These are phyloP conservation scores for Hansenula anomala DNA, from an alignment of 1,139 yeast genomes.

Conservation along the genomic window DNA sequence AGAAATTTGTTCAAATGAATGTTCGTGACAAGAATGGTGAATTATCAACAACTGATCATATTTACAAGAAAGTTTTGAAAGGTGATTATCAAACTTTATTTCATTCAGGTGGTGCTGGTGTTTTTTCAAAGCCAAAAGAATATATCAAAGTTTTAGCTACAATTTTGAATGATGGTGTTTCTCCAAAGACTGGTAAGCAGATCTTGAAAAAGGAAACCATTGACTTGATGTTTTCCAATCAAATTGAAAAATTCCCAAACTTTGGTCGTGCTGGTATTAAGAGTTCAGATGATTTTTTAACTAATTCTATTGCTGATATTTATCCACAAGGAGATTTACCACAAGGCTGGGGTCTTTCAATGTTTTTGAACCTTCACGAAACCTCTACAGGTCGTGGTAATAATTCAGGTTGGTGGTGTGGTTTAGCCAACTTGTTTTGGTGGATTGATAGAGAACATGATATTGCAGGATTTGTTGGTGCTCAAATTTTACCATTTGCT, in stretches of 20 bases:
- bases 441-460: constrained; percentile 33
- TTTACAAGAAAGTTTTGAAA: constrained; percentile 7
- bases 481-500: constrained; percentile 28
- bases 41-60: constrained; percentile 7
- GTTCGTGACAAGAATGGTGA: constrained; percentile 12
- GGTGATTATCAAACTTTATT: constrained; percentile 11
- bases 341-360: constrained; percentile 22
- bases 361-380: constrained; percentile 13
- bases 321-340: constrained; percentile 15
- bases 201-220: constrained; percentile 27
- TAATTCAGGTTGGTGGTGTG: constrained; percentile 31
- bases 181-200: constrained; percentile 25
- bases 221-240: constrained; percentile 17
- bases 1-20: constrained; percentile 14
- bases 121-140: constrained; percentile 30
- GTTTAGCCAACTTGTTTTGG: constrained; percentile 30
- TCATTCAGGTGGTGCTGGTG: constrained; percentile 36
- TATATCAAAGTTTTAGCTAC: constrained; percentile 30
- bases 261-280: constrained; percentile 2
- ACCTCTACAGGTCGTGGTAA: constrained; percentile 28
- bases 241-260: constrained; percentile 7
- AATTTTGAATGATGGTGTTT: constrained; percentile 30
- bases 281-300: constrained; percentile 3
- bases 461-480: constrained; percentile 29
- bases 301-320: constrained; percentile 13